Base-by-base conservation (phyloP, 306 rosid species). In the Begonia fuchsioides region DNA sequence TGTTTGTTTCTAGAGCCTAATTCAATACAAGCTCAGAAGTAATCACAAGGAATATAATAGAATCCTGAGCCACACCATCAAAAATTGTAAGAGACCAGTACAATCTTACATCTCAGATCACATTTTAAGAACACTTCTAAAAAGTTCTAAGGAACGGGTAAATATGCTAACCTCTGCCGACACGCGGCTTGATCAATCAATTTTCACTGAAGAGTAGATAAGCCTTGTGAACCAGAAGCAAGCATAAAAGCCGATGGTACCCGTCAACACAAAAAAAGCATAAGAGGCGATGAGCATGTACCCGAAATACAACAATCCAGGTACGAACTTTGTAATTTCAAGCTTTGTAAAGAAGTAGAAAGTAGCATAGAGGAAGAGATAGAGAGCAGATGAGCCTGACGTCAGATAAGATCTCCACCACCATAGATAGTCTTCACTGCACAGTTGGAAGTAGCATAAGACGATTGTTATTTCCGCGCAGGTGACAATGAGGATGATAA, bases 341-440 rank as follows among this genome's bases (percentile, higher is more conserved):
- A 87, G 96, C 87, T 87, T 87, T 39, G 96, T 76, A 78, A 87
- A 87, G 87, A 87, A 87, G 78, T 87, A 87, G 77, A 87, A 87
- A 10, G 94, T 79, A 10, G 96, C 96, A 55, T 87, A 87, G 18
- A 87, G 80, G 70, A 87, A 87, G 54, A 87, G 92, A 74, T 87
- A 87, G 26, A 87, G 67, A 17, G 96, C 96, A 3, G 96, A 87
- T 15, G 96, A 87, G 46, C 96, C 96, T n/a, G 96, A 70, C 1
- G 96, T 82, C 40, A 87, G 94, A 75, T 87, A 87, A 13, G 96
- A 82, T 32, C 96, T 69, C 96, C 96, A 87, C 96, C 96, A 87
- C 96, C 96, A 87, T 56, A 82, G 69, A 60, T 87, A 87, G 68
- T 87, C 96, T 75, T 87, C 96, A 53, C 94, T 82, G 92, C 96